Evolutionary conservation across 257 asterid species (phyloP), one percentile per base, ranked within the genome.

Genomic region (Anisodus tanguticus): DNA sequence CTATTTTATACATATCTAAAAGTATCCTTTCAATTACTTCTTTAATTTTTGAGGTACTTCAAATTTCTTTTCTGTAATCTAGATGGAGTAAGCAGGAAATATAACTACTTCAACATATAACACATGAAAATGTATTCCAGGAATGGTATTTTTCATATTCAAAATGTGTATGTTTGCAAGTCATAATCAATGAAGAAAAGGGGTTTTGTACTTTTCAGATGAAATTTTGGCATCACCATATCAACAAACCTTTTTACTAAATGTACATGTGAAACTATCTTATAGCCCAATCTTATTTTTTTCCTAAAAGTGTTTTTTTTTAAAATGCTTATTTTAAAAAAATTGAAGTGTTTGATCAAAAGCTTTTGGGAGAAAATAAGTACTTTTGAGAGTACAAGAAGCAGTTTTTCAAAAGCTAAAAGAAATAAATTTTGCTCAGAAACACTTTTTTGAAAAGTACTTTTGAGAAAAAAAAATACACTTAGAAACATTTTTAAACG

Each of bases 111-210:
- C 49, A 77, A 53, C 15, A 26, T 26, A 77, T 13, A 77, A 53
- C 9, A 53, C 1, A 77, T 26, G 81, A 51, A 77, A 55, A 77
- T 31, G 37, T 26, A 53, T 53, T 53, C 64, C 64, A 77, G 53
- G 64, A 77, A 3, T 77, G 53, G 81, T 53, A 77, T 26, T 26
- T 77, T 53, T 53, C 19, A 51, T 53, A 51, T 76, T 51, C 60
- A 49, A 76, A 76, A 1, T 1, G 13, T 76, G 81, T 51, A 0
- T 51, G 1, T 51, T 76, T 76, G 2, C 26, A 76, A 76, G 63
- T 53, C 17, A 51, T 76, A 54, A 26, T 13, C 64, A 26, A 12
- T 53, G 13, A 49, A 74, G 43, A 13, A 47, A 49, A 76, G 3
- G 4, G 22, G 6, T 0, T 10, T 22, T 7, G 81, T 49, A 53